Percentiles rank a stretch among this genome's conserved stretches.
Conservation (phyloP, 2,329 filamentous ascomycete genomes). For the Xylariaceae sp. region DNA sequence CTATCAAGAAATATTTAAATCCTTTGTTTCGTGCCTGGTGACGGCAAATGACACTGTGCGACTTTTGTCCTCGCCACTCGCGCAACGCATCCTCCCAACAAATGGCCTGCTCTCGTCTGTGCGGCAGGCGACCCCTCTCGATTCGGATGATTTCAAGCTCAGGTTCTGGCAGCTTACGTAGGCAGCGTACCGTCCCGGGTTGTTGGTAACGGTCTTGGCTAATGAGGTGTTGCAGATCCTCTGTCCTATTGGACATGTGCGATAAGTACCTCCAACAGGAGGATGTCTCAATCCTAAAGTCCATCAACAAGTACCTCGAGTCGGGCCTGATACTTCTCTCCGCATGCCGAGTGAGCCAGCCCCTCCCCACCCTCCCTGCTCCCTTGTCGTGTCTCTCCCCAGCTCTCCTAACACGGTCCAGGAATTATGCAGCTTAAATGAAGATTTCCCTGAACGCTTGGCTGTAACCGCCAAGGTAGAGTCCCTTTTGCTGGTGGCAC, state of each 20-base stretch:
- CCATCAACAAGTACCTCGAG: conserved; percentile 54
- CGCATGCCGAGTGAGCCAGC: conserved; percentile 41
- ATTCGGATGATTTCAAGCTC: conserved; percentile 37
- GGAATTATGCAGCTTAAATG: conserved; percentile 52
- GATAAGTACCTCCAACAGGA: conserved; percentile 44
- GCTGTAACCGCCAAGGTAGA: conserved; percentile 54
- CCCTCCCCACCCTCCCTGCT: background rate
- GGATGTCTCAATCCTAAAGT: conserved; percentile 42
- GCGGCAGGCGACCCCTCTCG: conserved; percentile 36
- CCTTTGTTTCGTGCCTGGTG: conserved; percentile 52
- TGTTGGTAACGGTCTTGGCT: conserved; percentile 18
- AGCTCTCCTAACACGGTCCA: conserved; percentile 28
- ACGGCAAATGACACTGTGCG: conserved; percentile 49
- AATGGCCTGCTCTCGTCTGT: conserved; percentile 36
- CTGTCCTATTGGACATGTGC: conserved; percentile 46
- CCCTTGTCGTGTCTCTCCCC: background rate
- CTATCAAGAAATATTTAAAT: conserved; percentile 46
- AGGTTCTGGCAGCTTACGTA: conserved; percentile 54
- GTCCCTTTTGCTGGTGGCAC: conserved; percentile 57
- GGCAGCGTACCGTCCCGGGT: conserved; percentile 22
- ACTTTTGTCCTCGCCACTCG: conserved; percentile 45
- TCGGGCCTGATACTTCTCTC: conserved; percentile 51
- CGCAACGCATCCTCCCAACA: conserved; percentile 45
- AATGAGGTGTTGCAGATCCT: conserved; percentile 35
- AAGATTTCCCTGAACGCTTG: conserved; percentile 52